Evolutionary conservation across 83 land plant species (phyloP), one percentile per base, ranked within the genome.

Genomic region (Diphasiastrum complanatum): DNA sequence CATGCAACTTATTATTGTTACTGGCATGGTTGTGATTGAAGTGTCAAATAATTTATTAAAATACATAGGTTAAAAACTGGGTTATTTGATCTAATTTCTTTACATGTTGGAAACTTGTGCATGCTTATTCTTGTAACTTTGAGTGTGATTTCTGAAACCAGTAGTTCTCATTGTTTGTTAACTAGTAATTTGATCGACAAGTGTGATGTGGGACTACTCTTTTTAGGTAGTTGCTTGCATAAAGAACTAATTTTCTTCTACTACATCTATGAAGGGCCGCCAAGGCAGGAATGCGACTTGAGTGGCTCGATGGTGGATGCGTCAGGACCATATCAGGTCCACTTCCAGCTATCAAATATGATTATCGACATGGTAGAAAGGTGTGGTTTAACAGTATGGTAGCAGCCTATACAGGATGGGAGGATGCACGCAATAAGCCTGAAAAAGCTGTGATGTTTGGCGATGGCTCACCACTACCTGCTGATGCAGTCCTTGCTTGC

Each of bases 301-400:
- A 89, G 54, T 88, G 98, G 98, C 59, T 71, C 27, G 76, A 74
- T 14, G 84, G 85, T 51, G 79, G 67, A 20, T 79, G 79, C 32
- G 91, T 85, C 50, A 92, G 83, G 62, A 77, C 98, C 30, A 66
- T 83, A 5, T 81, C 85, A 80, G 98, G 98, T 34, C 98, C 98
- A 41, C 80, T 92, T 27, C 91, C 98, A 35, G 98, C 98, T 0
- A 62, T 92, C 62, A 88, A 83, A 59, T 45, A 53, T 18, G 98
- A 92, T 19, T 52, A 71, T 23, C 50, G 74, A 11, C 79, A 83
- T 38, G 79, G 77, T 22, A 72, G 87, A 28, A 90, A 81, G 68
- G 75, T 89, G 18, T 92, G 98, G 98, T 92, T 92, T 65, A 92
- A 92, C 62, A 88, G 96, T 74, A 92, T 89, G 88, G 98, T 88